phyloP scores from a whole-genome alignment of 345 rosid species.

The Citrus reticulata region DNA sequence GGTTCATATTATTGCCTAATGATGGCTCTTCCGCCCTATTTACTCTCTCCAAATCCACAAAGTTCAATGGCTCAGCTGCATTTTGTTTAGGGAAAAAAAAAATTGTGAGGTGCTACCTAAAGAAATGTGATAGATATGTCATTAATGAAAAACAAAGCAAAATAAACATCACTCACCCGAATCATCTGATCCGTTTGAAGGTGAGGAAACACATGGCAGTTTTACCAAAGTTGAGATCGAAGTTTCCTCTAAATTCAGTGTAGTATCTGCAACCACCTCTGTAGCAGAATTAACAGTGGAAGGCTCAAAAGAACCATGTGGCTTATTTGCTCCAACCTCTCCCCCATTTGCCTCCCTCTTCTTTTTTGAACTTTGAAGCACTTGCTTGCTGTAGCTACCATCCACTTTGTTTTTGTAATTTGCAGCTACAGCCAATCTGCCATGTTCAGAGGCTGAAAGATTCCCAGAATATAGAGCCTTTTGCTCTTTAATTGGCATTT shows the following conservation, averaged over 20 bases:
- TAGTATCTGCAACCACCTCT: not conserved
- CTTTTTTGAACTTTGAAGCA: conserved; percentile 8
- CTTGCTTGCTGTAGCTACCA: conserved; percentile 3
- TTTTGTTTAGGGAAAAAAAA: not conserved
- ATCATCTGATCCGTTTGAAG: not conserved
- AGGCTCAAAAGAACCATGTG: not conserved
- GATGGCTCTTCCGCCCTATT: conserved; percentile 6
- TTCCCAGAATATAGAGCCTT: not conserved
- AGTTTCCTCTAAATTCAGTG: conserved; percentile 7
- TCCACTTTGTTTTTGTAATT: not conserved
- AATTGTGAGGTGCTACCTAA: not conserved
- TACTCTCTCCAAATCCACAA: conserved; percentile 6
- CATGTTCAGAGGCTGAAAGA: conserved; percentile 2
- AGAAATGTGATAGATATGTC: not conserved
- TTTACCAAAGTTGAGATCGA: not conserved
- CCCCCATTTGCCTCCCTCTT: not conserved
- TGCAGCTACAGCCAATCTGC: not conserved
- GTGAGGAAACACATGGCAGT: not conserved
- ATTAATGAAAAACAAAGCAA: not conserved
- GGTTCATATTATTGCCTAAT: not conserved
- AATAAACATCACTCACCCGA: conserved; percentile 19
- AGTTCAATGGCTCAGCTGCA: conserved; percentile 13
- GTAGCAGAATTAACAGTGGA: conserved; percentile 5
- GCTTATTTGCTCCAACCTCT: not conserved
- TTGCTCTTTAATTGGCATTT: not conserved